Percentiles rank a stretch among this genome's conserved stretches.
Evolutionary conservation across 495 filamentous ascomycete genomes (phyloP).

Genomic region (Chaetomium tenue): DNA sequence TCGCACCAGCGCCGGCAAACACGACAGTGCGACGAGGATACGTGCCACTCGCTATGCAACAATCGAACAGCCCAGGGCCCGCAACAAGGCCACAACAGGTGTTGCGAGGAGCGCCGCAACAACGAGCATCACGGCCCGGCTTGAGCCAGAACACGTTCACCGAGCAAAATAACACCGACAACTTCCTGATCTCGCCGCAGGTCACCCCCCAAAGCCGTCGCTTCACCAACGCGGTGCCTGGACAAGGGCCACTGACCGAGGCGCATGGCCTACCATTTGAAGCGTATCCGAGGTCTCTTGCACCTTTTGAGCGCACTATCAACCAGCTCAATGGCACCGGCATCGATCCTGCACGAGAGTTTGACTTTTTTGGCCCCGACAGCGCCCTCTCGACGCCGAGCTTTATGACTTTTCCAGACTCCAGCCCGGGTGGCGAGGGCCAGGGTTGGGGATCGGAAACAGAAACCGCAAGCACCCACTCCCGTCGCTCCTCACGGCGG

Average conservation of each 20-base stretch:
- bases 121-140: constrained; percentile 64
- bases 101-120: constrained; percentile 74
- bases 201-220: constrained; percentile 47
- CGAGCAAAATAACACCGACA: constrained; percentile 32
- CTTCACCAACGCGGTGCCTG: constrained; percentile 42
- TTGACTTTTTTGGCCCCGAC: constrained; percentile 42
- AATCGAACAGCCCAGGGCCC: constrained; percentile 60
- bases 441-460: constrained; percentile 49
- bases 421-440: constrained; percentile 37
- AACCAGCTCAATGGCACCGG: constrained; percentile 30
- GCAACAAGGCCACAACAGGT: constrained; percentile 55
- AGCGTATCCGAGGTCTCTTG: constrained; percentile 44
- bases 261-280: constrained; percentile 39
- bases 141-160: constrained; percentile 34
- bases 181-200: constrained; percentile 49
- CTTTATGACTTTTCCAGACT: constrained; percentile 46
- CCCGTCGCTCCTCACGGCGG: constrained; percentile 42
- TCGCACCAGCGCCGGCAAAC: constrained; percentile 39
- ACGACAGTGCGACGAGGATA: constrained; percentile 49
- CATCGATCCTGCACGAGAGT: constrained; percentile 36
- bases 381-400: constrained; percentile 48
- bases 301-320: constrained; percentile 47
- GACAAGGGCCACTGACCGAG: constrained; percentile 31
- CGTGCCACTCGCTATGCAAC: constrained; percentile 57
- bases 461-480: constrained; percentile 39